Evolutionary conservation across 805 yeast species (phyloP), one percentile per base, ranked within the genome.

Genomic region (Priceomyces medius): DNA sequence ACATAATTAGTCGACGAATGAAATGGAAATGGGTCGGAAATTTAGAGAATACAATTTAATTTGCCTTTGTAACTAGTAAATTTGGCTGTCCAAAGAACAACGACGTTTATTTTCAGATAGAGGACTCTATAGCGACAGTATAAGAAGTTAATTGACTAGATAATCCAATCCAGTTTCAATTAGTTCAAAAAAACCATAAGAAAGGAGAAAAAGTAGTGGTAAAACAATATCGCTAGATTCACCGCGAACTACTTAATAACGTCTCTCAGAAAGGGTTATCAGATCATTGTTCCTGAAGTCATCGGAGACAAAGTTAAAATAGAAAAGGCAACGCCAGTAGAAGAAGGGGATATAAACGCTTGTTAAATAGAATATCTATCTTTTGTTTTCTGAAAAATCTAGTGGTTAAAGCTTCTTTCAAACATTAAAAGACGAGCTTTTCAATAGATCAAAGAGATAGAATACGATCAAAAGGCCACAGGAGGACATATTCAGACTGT

Each of bases 1-100:
- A 35, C 38, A 35, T 35, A 35, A 35, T 35, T 17, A 4, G 10
- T 35, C 38, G 38, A 35, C 38, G 38, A 21, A 20, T 16, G 38
- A 21, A 35, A 35, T 31, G 4, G 28, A 24, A 35, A 21, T 35
- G 38, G 38, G 28, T 35, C 38, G 38, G 38, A 35, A 35, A 35
- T 35, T 35, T n/a, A 18, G 28, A 17, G 26, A 18, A 35, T 19
- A 20, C 28, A 35, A 8, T 35, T 14, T 18, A n/a, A 35, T n/a
- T 21, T 20, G 38, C 28, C 27, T 13, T 19, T 5, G 20, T 19
- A 32, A 32, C 20, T 9, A 14, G 21, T 19, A 32, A 32, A 12
- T 12, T 20, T 18, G 23, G 24, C 35, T 12, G 35, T 18, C 14
- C 19, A 8, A 20, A 19, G 20, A 12, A 18, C 20, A 17, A 6